Evolutionary conservation across 805 yeast genomes (phyloP).

Genomic region (Kuraishia capsulata): DNA sequence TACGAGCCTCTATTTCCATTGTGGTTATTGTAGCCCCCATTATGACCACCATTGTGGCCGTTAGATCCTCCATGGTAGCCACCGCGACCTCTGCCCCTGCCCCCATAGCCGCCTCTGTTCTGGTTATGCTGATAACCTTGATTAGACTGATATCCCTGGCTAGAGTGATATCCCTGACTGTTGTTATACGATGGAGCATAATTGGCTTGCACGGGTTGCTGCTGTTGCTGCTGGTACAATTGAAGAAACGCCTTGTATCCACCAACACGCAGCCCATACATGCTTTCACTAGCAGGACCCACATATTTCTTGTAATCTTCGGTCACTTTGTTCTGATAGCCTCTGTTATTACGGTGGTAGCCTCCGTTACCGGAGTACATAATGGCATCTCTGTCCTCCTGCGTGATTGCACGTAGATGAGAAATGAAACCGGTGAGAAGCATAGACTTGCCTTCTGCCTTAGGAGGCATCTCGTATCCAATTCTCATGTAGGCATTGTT

Average conservation of each 20-base stretch:
- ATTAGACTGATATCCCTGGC: slow-evolving; percentile 7
- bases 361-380: slow-evolving; percentile 33
- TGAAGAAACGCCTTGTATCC: slow-evolving; percentile 38
- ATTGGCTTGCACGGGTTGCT: slow-evolving; percentile 3
- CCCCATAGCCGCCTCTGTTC: slow-evolving; percentile 3
- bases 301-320: slow-evolving; percentile 28
- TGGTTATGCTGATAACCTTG: slow-evolving; percentile 10
- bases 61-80: slow-evolving; percentile 7
- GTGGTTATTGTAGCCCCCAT: slow-evolving; percentile 1
- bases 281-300: slow-evolving; percentile 39
- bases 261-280: slow-evolving; percentile 38
- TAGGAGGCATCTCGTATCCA: slow-evolving; percentile 53
- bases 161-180: slow-evolving; percentile 4
- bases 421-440: slow-evolving; percentile 71
- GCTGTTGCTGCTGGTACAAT: slow-evolving; percentile 19
- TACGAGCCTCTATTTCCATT: neutral
- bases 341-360: slow-evolving; percentile 19
- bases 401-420: slow-evolving; percentile 49
- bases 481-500: slow-evolving; percentile 30
- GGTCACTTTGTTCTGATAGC: slow-evolving; percentile 12
- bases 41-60: slow-evolving; percentile 2
- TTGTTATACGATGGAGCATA: slow-evolving; percentile 2
- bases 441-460: slow-evolving; percentile 67
- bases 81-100: slow-evolving; percentile 7
- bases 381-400: slow-evolving; percentile 60